Evolutionary conservation across 306 rosid species (phyloP), one percentile per base, ranked within the genome.

Genomic region (Ormosia semicastrata): DNA sequence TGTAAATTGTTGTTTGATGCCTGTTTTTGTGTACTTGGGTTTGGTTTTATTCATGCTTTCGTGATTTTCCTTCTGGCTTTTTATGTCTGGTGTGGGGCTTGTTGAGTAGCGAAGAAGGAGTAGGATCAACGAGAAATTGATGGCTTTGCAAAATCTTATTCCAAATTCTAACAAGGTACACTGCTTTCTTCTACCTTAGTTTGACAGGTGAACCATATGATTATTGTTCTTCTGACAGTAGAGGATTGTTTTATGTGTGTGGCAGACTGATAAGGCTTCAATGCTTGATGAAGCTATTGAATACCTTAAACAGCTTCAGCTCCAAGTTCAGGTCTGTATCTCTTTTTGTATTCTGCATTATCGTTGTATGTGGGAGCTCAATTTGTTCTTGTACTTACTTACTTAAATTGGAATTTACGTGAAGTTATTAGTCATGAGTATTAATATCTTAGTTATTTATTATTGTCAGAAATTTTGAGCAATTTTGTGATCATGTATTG

Each of bases 241-340:
- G 40, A 41, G 14, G 4, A 50, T 58, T 13, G 24, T 86, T 46
- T 24, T 24, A 24, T 24, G 24, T 24, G 10, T 66, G 9, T 29
- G 54, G 80, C 86, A 91, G 93, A 86, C 92, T 29, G 95, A 91
- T 71, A 91, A 91, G 81, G 93, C 95, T 82, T 91, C 93, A 4
- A 88, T 89, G 95, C 89, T 91, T 71, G 95, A 91, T 74, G 95
- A 91, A 81, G 93, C 90, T 80, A 91, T 91, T 47, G 95, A 91
- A 77, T 89, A 91, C 66, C 92, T 91, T 41, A 91, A 91, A 86
- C 93, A 91, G 86, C 93, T 91, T 86, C 92, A 89, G 85, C 92
- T 91, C 70, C 92, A 89, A 86, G 92, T 91, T 34, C 95, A 91
- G 92, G 93, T 86, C n/a, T 12, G 60, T 47, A 36, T 37, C 44